These are phyloP conservation scores for Salvia sclarea DNA, from an alignment of 305 asterid species.

Conservation along the genomic window DNA sequence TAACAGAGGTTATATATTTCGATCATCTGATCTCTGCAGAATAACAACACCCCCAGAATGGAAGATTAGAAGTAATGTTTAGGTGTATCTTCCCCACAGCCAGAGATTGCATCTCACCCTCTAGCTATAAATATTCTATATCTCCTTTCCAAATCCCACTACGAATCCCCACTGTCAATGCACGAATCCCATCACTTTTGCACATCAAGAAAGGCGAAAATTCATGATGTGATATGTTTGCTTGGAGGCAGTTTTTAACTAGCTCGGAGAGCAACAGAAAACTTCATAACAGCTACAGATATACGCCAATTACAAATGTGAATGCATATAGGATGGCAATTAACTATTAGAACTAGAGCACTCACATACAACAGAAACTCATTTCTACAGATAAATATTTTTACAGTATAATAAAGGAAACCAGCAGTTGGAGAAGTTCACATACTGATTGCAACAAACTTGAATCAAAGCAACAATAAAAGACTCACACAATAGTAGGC, in stretches of 20 bases:
- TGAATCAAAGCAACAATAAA: neutral
- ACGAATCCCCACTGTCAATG: neutral
- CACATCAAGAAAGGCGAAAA: neutral
- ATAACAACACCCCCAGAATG: neutral
- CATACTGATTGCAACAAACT: constrained; percentile 6
- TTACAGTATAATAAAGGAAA: neutral
- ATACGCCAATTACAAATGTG: neutral
- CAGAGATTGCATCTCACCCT: neutral
- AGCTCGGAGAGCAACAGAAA: too few relatives aligned
- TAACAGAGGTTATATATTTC: neutral
- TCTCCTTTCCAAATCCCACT: neutral
- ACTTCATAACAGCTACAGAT: too few relatives aligned
- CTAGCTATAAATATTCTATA: neutral
- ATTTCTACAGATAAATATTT: neutral
- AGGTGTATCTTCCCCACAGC: too few relatives aligned
- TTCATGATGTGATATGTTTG: neutral
- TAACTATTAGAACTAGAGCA: neutral
- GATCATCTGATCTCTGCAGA: neutral
- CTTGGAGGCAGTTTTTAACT: neutral
- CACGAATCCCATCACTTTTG: neutral
- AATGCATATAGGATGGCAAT: neutral
- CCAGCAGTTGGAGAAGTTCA: neutral
- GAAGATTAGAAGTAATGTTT: neutral
- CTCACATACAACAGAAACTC: too few relatives aligned
- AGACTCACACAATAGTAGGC: neutral